A percentile compares a stretch with the other conserved stretches of the same genome.
These are phyloP conservation scores for Trichophyton mentagrophytes DNA, from an alignment of 2,329 filamentous ascomycete species.

Conservation along the genomic window DNA sequence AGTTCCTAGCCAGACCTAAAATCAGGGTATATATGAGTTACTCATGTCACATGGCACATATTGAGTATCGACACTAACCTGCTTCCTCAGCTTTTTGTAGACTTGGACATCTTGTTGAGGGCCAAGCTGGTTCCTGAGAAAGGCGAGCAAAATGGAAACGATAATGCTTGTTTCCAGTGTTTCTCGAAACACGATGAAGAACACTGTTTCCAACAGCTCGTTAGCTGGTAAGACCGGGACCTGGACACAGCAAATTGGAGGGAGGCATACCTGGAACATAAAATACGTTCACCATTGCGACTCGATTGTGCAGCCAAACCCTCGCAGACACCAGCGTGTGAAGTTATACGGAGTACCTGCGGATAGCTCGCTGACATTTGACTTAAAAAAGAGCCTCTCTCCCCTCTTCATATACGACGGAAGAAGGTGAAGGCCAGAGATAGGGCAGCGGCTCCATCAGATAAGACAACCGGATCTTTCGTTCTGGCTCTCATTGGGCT, in stretches of 20 bases:
- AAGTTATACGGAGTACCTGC: neutral
- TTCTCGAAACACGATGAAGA: conserved; percentile 11
- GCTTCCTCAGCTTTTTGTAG: conserved; percentile 9
- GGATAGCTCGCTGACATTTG: neutral
- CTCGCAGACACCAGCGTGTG: neutral
- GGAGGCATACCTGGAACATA: conserved; percentile 7
- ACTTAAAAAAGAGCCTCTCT: neutral
- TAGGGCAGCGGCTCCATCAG: neutral
- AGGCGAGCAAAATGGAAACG: conserved; percentile 8
- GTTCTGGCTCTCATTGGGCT: neutral
- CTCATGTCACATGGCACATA: too few relatives aligned
- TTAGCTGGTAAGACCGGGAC: neutral
- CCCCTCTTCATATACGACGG: neutral
- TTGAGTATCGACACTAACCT: neutral
- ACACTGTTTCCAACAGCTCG: conserved; percentile 1
- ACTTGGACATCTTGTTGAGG: conserved; percentile 1
- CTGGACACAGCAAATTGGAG: too few relatives aligned
- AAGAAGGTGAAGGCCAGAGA: neutral
- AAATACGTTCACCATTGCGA: conserved; percentile 10
- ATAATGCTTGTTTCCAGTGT: conserved; percentile 10
- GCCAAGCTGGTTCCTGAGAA: conserved; percentile 7
- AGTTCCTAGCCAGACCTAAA: conserved; percentile 8
- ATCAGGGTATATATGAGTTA: neutral
- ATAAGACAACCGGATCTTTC: neutral
- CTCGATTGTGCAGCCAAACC: neutral